Evolutionary conservation across 352 stramenopile species (phyloP), one percentile per base, ranked within the genome.

Genomic region (Blastocystis sp.): DNA sequence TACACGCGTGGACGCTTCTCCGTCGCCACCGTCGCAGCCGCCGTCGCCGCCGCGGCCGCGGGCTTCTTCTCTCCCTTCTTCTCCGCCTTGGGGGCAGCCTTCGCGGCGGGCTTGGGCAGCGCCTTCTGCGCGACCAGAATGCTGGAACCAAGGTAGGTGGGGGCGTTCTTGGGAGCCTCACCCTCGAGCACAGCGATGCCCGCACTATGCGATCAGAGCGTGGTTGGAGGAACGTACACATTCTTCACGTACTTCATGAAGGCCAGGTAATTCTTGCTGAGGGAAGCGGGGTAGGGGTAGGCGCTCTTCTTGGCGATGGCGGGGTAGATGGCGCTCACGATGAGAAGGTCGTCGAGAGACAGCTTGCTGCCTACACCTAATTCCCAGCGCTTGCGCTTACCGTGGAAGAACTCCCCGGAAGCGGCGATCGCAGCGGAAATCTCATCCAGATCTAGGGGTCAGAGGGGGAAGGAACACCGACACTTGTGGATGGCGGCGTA

Each of bases 211-310:
- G 10, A 14, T 57, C 48, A 57, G 10, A 10, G 61, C 3, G 24
- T 3, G 34, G 2, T 70, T 24, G 54, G 17, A 24, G 28, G 52
- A 6, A 38, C 17, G 17, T 87, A 87, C 76, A 70, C 42, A 1
- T 28, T 34, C 76, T 87, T 87, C 38, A 87, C 76, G 54, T 87
- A 87, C n/a, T 87, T 87, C 76, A 87, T 87, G 42, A 87, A 87
- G 38, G 45, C 4, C 14, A 87, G 24, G 42, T 76, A 87, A 2
- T 71, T n/a, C 61, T 76, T 70, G 61, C 61, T 76, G 42, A 87
- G 24, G 2, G 76, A 87, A 10, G 76, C 54, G 43, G 76, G 76
- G 48, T 48, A 87, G 19, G 76, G 76, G 40, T 76, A 87, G 14
- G 64, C 34, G 54, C 64, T 87, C 64, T 87, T 87, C 76, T 87